Percentiles rank a stretch among this genome's conserved stretches.
Conservation (phyloP, 75 land plant genomes). For the Cupressus sempervirens region DNA sequence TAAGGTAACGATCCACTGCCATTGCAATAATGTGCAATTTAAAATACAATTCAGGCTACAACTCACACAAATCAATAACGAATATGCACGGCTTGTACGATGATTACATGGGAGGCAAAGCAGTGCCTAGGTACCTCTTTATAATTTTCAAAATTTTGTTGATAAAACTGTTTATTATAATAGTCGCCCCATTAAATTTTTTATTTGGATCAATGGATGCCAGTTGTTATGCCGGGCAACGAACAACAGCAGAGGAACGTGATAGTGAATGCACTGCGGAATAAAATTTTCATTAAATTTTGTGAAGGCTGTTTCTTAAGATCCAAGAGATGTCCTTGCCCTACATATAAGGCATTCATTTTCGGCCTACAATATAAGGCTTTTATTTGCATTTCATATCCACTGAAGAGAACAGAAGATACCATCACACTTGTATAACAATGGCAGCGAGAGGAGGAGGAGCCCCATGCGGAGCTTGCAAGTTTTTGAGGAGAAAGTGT, state of each 20-base stretch:
- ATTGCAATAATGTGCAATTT: no score
- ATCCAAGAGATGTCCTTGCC: background rate
- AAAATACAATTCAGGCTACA: no score
- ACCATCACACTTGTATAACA: background rate
- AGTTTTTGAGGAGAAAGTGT: conserved; percentile 48
- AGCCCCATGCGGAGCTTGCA: conserved; percentile 81
- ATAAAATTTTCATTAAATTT: background rate
- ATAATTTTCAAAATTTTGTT: background rate
- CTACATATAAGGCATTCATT: no score
- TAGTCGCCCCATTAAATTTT: background rate
- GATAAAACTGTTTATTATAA: no score
- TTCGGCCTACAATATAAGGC: no score
- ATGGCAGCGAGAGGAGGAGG: conserved; percentile 2
- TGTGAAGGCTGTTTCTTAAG: background rate
- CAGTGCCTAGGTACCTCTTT: background rate
- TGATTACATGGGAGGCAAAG: background rate
- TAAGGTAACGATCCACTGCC: no score
- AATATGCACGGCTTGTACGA: background rate
- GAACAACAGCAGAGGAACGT: background rate
- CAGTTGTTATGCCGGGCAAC: background rate
- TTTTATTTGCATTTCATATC: background rate
- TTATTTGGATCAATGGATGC: background rate
- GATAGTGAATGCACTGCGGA: background rate
- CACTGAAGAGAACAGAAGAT: no score
- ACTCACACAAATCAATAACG: background rate